Percentiles rank a stretch among this genome's conserved stretches.
Conservation (phyloP, 2,329 filamentous ascomycete species). For the Thelonectria olida region DNA sequence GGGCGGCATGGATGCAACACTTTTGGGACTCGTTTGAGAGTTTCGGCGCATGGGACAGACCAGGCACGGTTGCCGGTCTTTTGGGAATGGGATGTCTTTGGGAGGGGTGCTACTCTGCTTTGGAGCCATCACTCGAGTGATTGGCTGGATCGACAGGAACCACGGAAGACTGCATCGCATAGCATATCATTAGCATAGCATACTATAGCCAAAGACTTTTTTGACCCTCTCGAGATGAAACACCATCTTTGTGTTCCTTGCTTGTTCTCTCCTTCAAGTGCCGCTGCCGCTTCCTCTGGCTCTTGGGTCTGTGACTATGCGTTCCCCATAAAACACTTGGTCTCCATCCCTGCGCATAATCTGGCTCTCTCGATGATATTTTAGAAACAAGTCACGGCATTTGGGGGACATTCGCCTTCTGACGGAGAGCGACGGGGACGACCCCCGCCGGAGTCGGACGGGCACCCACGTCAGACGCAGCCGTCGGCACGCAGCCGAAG, state of each 20-base stretch:
- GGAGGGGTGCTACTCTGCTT: slow-evolving; percentile 35
- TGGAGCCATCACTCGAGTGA: slow-evolving; percentile 27
- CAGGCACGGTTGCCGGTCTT: slow-evolving; percentile 36
- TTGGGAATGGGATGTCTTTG: slow-evolving; percentile 29
- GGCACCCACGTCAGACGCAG: slow-evolving; percentile 9
- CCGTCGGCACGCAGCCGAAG: slow-evolving; percentile 9
- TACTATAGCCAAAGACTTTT: slow-evolving; percentile 39
- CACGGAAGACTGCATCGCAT: slow-evolving; percentile 41
- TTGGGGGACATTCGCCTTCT: slow-evolving; percentile 2
- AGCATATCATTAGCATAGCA: slow-evolving; percentile 38
- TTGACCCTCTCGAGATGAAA: slow-evolving; percentile 35
- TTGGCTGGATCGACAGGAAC: slow-evolving; percentile 36
- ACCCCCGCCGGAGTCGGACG: slow-evolving; percentile 19
- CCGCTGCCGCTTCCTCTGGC: not conserved
- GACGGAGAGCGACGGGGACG: slow-evolving; percentile 8
- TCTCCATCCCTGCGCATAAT: not conserved
- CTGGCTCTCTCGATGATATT: not conserved
- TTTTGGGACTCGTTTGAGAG: slow-evolving; percentile 24
- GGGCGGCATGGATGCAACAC: slow-evolving; percentile 26
- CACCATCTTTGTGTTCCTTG: slow-evolving; percentile 23
- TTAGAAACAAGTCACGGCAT: slow-evolving; percentile 12
- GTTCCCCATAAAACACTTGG: not conserved
- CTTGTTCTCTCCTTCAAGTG: slow-evolving; percentile 7
- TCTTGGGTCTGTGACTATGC: not conserved
- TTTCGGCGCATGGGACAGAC: slow-evolving; percentile 38